These are phyloP conservation scores for Barnettozyma vustinii DNA, from an alignment of 805 yeast species.

Conservation along the genomic window DNA sequence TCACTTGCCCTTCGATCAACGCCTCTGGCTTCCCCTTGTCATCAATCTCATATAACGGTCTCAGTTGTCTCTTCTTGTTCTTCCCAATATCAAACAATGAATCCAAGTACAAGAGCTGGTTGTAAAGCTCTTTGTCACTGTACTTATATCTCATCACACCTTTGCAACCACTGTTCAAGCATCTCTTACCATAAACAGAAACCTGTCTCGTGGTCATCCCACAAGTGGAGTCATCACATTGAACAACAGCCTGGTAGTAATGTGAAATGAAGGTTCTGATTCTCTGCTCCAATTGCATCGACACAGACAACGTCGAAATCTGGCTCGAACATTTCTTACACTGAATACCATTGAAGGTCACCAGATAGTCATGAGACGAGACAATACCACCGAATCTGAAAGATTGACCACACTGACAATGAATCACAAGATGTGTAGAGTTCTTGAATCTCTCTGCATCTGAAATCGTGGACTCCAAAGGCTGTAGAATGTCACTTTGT, in stretches of 20 bases:
- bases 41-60: conserved; percentile 43
- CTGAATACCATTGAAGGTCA: conserved; percentile 63
- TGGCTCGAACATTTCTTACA: conserved; percentile 57
- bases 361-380: conserved; percentile 52
- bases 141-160: conserved; percentile 79
- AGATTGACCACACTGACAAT: conserved; percentile 54
- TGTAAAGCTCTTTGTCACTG: conserved; percentile 75
- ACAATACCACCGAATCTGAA: conserved; percentile 75
- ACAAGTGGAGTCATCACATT: conserved; percentile 83
- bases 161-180: conserved; percentile 56
- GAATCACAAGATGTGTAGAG: conserved; percentile 47
- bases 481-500: conserved; percentile 45
- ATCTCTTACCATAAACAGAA: conserved; percentile 83
- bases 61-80: conserved; percentile 52
- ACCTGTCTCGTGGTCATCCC: conserved; percentile 76
- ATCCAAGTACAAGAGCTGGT: conserved; percentile 75
- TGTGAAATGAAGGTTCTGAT: conserved; percentile 64
- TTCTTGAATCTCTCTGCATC: conserved; percentile 80
- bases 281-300: conserved; percentile 68
- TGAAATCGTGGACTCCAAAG: conserved; percentile 74
- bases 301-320: conserved; percentile 49
- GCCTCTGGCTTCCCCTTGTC: conserved; percentile 30
- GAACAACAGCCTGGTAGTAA: conserved; percentile 83
- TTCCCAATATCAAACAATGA: conserved; percentile 78
- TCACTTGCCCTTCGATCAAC: conserved; percentile 46